Evolutionary conservation across 1,139 yeast species (phyloP), one percentile per base, ranked within the genome.

Genomic region (Yarrowia galli): DNA sequence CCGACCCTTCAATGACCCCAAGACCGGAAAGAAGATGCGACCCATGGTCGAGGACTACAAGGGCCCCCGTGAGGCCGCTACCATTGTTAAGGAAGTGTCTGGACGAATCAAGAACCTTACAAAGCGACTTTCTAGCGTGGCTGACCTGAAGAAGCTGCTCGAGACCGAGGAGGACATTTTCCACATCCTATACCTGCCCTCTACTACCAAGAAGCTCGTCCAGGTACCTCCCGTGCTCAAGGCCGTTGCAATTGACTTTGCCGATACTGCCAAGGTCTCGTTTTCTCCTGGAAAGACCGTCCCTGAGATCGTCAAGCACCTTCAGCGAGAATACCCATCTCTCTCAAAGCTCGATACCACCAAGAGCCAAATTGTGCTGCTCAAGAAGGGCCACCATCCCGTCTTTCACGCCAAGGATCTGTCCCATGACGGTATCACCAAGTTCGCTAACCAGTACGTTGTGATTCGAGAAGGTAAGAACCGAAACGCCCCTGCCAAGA

Each of bases 81-180:
- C 88, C 2, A 82, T 93, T 71, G 81, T 84, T n/a, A 83, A 85
- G 58, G 87, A 84, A 73, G 82, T 87, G 32, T 79, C 84, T 45
- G 82, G 88, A 4, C 82, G 92, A 72, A 82, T 93, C 69, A 89
- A 91, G 75, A 91, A 90, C 75, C 88, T 89, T 72, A 91, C 88
- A 7, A 86, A 84, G 73, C 84, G 85, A 73, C 76, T 88, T 56
- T 79, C 80, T 71, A 70, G 78, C 65, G 60, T 75, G 69, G 70
- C 64, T 32, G 65, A 73, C 9, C 67, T 73, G 12, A 70, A 68
- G 32, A 65, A 46, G 10, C 42, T 54, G 20, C 22, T 54, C 6
- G 67, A 38, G 10, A 49, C 49, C 3, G 64, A 46, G 8, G 32
- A 49, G 5, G 42, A 49, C 46, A 53, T 35, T 5, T 25, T 35